Conservation (phyloP, 257 asterid genomes). For the Gentiana straminea region DNA sequence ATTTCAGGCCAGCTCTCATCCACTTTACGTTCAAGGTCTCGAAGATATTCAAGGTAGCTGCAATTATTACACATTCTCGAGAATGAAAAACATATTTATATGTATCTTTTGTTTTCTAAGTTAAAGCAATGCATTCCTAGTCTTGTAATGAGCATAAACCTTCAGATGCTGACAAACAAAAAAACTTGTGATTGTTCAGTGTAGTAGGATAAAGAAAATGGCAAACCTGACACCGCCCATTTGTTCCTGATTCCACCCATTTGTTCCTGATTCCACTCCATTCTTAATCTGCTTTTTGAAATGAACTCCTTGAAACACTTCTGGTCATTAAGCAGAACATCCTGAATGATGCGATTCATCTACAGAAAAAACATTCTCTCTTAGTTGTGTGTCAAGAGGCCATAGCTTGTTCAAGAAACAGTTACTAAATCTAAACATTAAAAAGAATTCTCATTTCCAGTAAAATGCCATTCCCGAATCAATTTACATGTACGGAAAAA, state of each 20-base stretch:
- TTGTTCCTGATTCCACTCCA: constrained; percentile 98
- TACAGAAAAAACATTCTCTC: constrained; percentile 24
- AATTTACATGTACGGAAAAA: too few relatives aligned
- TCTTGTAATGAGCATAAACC: too few relatives aligned
- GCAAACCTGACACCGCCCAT: constrained; percentile 95
- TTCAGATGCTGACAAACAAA: too few relatives aligned
- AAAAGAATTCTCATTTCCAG: too few relatives aligned
- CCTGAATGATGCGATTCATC: constrained; percentile 83
- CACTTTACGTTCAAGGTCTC: constrained; percentile 63
- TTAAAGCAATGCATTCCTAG: too few relatives aligned
- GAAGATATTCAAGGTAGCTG: constrained; percentile 91
- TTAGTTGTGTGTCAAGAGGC: constrained; percentile 4
- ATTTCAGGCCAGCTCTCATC: constrained; percentile 75
- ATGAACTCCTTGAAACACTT: constrained; percentile 96
- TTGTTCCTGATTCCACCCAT: constrained; percentile 97
- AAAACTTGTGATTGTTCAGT: too few relatives aligned
- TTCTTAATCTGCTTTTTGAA: constrained; percentile 92
- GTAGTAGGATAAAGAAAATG: not conserved
- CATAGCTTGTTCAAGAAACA: not conserved
- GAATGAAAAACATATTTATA: too few relatives aligned
- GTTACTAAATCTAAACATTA: too few relatives aligned
- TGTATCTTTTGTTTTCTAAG: too few relatives aligned
- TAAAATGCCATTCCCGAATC: too few relatives aligned
- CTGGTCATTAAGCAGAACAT: constrained; percentile 88
- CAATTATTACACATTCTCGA: constrained; percentile 15